Conservation (phyloP, 805 yeast species). For the Wickerhamomyces queroliae region DNA sequence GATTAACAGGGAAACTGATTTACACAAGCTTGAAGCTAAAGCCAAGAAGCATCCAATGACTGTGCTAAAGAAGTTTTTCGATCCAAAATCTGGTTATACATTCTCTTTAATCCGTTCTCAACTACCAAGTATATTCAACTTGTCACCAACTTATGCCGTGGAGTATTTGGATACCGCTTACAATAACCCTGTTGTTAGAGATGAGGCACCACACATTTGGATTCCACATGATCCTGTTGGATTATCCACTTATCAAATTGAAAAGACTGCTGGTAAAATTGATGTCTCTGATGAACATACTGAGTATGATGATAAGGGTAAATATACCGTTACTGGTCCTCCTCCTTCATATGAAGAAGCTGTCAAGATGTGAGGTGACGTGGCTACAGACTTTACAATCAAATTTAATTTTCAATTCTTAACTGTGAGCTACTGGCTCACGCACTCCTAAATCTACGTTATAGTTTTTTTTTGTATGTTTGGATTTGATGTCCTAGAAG, state of each 20-base stretch:
- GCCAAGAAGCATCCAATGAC: conserved; percentile 10
- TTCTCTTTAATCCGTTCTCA: conserved; percentile 34
- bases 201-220: conserved; percentile 62
- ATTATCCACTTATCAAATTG: conserved; percentile 52
- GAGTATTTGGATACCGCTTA: conserved; percentile 32
- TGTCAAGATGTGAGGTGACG: conserved; percentile 3
- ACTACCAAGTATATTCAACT: conserved; percentile 29
- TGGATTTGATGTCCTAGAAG: too few species aligned
- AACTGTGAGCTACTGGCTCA: too few species aligned
- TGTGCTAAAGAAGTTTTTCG: conserved; percentile 32
- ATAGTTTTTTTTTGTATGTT: too few species aligned
- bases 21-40: conserved; percentile 12
- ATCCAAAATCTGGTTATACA: conserved; percentile 35
- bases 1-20: conserved; percentile 19
- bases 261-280: conserved; percentile 48
- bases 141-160: conserved; percentile 25
- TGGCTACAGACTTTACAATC: too few species aligned
- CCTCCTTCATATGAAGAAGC: conserved; percentile 64
- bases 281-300: conserved; percentile 56
- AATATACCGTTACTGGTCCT: conserved; percentile 46
- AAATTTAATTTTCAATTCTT: too few species aligned
- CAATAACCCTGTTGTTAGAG: conserved; percentile 52
- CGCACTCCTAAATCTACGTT: too few species aligned
- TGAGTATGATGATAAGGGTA: conserved; percentile 50
- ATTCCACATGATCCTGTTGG: conserved; percentile 65